These are phyloP conservation scores for Trichocladium antarcticum DNA, from an alignment of 495 filamentous ascomycete species.

Conservation along the genomic window DNA sequence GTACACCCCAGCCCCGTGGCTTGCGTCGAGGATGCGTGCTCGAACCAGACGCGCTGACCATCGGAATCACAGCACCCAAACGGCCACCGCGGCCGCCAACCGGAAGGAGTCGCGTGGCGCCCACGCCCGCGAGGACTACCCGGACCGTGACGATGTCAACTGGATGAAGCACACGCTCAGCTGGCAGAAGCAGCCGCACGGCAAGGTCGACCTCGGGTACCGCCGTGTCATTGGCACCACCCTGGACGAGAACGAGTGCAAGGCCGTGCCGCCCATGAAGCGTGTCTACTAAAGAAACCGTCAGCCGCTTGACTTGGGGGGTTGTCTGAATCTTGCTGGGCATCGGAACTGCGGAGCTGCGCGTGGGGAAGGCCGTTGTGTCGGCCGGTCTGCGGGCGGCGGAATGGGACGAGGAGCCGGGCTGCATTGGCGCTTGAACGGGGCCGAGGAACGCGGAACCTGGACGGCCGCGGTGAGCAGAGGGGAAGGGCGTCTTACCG, in stretches of 20 bases:
- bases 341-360: background rate
- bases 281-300: slow-evolving; percentile 52
- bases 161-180: slow-evolving; percentile 99
- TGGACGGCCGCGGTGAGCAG: background rate
- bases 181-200: slow-evolving; percentile 83
- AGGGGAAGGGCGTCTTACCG: background rate
- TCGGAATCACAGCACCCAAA: slow-evolving; percentile 52
- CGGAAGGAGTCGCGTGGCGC: slow-evolving; percentile 91
- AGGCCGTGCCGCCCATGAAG: slow-evolving; percentile 79
- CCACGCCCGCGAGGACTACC: slow-evolving; percentile 90
- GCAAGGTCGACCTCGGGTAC: slow-evolving; percentile 66
- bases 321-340: too few relatives aligned
- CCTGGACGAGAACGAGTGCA: slow-evolving; percentile 82
- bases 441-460: background rate
- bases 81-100: slow-evolving; percentile 71
- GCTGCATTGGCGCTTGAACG: too few relatives aligned
- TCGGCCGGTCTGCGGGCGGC: too few relatives aligned
- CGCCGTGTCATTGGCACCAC: slow-evolving; percentile 65
- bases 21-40: too few relatives aligned
- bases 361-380: background rate
- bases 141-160: slow-evolving; percentile 80
- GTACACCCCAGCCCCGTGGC: slow-evolving; percentile 21
- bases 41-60: background rate
- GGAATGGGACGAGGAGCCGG: too few relatives aligned
- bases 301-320: too few relatives aligned